A percentile compares a stretch with the other conserved stretches of the same genome.
Evolutionary conservation across 2,329 filamentous ascomycete species (phyloP).

Genomic region (Xylaria sp.): DNA sequence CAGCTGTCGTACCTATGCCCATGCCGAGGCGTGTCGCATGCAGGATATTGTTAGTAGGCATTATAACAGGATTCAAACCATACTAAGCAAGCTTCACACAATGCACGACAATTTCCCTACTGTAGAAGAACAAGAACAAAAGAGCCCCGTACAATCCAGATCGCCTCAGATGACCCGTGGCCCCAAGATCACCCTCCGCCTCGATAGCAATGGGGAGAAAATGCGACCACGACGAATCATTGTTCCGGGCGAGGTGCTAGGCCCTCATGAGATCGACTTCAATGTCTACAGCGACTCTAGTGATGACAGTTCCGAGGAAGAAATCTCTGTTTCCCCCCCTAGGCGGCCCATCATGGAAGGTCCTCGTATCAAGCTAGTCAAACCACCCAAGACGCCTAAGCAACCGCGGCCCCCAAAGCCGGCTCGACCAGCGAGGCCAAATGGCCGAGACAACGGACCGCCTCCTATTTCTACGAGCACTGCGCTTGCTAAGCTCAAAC

Average conservation of each 20-base stretch:
- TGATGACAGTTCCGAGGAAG: conserved; percentile 59
- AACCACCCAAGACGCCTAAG: conserved; percentile 54
- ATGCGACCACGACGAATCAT: conserved; percentile 62
- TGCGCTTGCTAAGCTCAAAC: conserved; percentile 53
- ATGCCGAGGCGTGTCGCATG: conserved; percentile 68
- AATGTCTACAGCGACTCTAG: conserved; percentile 61
- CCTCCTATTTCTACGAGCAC: conserved; percentile 50
- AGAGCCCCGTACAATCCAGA: conserved; percentile 57
- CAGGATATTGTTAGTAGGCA: conserved; percentile 67
- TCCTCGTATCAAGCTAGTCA: conserved; percentile 58
- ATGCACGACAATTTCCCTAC: conserved; percentile 67
- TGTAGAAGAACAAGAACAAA: conserved; percentile 55
- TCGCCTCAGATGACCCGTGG: conserved; percentile 59
- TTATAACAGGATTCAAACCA: conserved; percentile 63
- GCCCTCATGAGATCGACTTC: conserved; percentile 69
- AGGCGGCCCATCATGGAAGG: conserved; percentile 45
- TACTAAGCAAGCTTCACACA: conserved; percentile 62
- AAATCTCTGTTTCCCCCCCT: conserved; percentile 49
- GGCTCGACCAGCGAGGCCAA: conserved; percentile 37
- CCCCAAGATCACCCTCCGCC: conserved; percentile 53
- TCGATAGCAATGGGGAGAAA: conserved; percentile 53
- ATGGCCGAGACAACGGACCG: conserved; percentile 48
- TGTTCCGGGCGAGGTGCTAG: conserved; percentile 69
- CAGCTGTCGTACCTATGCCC: conserved; percentile 61
- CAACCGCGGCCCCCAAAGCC: conserved; percentile 45